Conservation (phyloP, 345 rosid genomes). For the Xanthoceras sorbifolium region DNA sequence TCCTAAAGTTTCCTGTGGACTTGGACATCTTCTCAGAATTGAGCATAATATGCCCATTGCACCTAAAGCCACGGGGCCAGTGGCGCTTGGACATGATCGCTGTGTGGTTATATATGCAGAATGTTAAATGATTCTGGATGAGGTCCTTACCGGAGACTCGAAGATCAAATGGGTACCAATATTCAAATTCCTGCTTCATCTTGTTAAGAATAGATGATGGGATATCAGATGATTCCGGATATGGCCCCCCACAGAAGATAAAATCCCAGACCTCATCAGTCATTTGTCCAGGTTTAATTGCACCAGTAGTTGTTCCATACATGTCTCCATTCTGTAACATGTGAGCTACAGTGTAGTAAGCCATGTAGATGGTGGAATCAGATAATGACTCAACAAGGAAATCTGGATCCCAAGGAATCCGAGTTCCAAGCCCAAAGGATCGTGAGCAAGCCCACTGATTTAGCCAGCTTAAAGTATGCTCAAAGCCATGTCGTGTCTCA, state of each 20-base stretch:
- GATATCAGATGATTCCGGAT: slow-evolving; percentile 65
- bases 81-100: slow-evolving; percentile 73
- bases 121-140: slow-evolving; percentile 92
- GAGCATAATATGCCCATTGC: slow-evolving; percentile 95
- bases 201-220: slow-evolving; percentile 55
- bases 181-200: slow-evolving; percentile 96
- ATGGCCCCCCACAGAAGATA: slow-evolving; percentile 70
- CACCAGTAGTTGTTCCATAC: slow-evolving; percentile 55
- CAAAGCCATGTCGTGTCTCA: slow-evolving; percentile 85
- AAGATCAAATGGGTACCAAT: slow-evolving; percentile 96
- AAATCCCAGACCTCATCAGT: slow-evolving; percentile 93
- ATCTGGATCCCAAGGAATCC: slow-evolving; percentile 92
- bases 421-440: slow-evolving; percentile 95
- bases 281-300: slow-evolving; percentile 68
- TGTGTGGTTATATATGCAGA: slow-evolving; percentile 80
- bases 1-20: slow-evolving; percentile 95
- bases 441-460: slow-evolving; percentile 99
- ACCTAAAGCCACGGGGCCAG: slow-evolving; percentile 96
- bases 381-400: slow-evolving; percentile 93
- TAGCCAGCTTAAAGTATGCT: slow-evolving; percentile 91
- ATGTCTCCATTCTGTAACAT: slow-evolving; percentile 75
- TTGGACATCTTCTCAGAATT: slow-evolving; percentile 97
- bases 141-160: slow-evolving; percentile 98
- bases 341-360: slow-evolving; percentile 89
- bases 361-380: slow-evolving; percentile 92